Evolutionary conservation across 139 green algal genomes (phyloP), one percentile per base, ranked within the genome.

Genomic region (Coccomyxa sp.): DNA sequence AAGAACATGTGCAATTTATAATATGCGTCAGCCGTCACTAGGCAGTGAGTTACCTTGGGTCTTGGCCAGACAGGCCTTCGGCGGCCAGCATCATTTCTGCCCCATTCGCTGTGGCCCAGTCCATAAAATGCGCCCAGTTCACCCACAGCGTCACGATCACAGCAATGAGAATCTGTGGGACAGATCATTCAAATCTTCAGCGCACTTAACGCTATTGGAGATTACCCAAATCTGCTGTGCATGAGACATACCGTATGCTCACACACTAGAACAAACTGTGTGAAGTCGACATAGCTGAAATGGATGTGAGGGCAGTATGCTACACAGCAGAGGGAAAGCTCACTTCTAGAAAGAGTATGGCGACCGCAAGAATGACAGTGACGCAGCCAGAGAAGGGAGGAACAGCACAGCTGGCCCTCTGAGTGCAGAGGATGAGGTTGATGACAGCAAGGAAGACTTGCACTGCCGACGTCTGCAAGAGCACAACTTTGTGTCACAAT

Each of bases 391-490:
- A 51, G 38, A 51, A 51, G 38, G 38, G 38, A 51, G 38, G 3
- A 11, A 51, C 38, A 11, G 38, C 38, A 51, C 38, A 51, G 38
- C 38, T 51, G 38, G 38, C 38, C 23, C 71, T 25, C 71, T 77
- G 71, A 25, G n/a, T 31, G 27, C 25, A 31, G 1, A 77, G 71
- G 1, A 77, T 38, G 27, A 77, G 27, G 71, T 77, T 77, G 71
- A 77, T 77, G 27, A 77, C 71, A 18, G 71, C 71, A 25, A 77
- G 71, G 71, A 77, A 77, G 23, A 77, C 27, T n/a, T 77, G 71
- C 71, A 38, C 71, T 16, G 71, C 71, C 12, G 71, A 38, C 16
- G n/a, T 77, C 71, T 77, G 71, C 71, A 45, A 25, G 71, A 23
- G 66, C 66, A 74, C 23, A 27, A 23, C 66, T 13, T 10, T 27